Base-by-base conservation (phyloP, 352 stramenopile genomes). In the Elongisporangium anandrum region DNA sequence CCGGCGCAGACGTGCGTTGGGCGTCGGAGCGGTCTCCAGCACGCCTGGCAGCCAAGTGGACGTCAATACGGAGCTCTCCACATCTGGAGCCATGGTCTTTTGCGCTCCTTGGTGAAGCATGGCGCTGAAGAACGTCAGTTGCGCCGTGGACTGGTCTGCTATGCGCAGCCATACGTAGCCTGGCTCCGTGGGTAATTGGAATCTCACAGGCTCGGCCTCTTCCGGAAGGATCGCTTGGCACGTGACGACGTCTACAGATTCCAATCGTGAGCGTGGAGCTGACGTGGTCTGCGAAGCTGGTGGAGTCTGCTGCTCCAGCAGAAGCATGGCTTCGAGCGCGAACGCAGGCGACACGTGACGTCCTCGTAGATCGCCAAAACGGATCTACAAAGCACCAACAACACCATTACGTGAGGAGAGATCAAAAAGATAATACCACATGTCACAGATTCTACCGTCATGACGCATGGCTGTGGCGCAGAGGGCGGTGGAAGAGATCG, bases 31-130 rank as follows among this genome's bases (percentile, higher is more conserved):
- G 21, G 54, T 81, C 57, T 85, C 70, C 13, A 89, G 60, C 0
- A 74, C 60, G 15, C 77, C 77, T 4, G 79, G 79, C 10, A 87
- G 64, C 79, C 79, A 89, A 4, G 64, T 61, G 12, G 79, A 41
- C 10, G 81, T 59, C 13, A 89, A 2, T 20, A 23, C 56, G 53
- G 50, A 56, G 23, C 59, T 45, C 34, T 57, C 50, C 21, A 41
- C 29, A 41, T 41, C 29, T 2, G 29, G 9, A 41, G 12, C 24
- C 54, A 22, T 50, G 55, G 4, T 57, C 56, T 23, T 50, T 26
- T 45, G 61, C 45, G 58, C 64, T 9, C 63, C 79, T 41, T 72
- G 61, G 38, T 77, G 70, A 4, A 85, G 56, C 41, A 63, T 61
- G 20, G 65, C 55, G 21, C 64, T 63, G 61, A 70, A 85, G 60